Base-by-base conservation (phyloP, 495 filamentous ascomycete species). In the Lasiosphaeria hispida region DNA sequence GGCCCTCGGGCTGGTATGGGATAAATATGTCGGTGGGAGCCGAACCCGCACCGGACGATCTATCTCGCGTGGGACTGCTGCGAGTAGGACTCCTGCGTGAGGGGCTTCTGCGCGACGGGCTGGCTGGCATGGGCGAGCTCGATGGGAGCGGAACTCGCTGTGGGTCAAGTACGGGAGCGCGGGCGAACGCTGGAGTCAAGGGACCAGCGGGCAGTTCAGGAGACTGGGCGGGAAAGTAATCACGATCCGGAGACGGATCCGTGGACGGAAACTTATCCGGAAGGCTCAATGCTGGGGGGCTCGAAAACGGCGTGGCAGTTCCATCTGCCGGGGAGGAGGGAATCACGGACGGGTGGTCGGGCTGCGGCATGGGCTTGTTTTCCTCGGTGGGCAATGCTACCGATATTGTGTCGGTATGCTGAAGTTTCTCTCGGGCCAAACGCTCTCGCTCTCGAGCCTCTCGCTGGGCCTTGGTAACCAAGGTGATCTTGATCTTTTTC, bases 401-500 rank as follows among this genome's bases (percentile, higher is more conserved):
- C 9, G 64, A 44, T 10, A 69, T 52, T 19, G 62, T 53, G 15
- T 70, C 61, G 14, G 53, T 47, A 10, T 62, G 53, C 55, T 61
- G 60, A 33, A 66, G 55, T 44, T 71, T 69, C 11, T 70, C 72
- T 43, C 64, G 70, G 9, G 59, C 59, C 3, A 49, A 7, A 2
- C 64, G 62, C 57, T 71, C 69, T 43, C 67, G 67, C 38, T 76
- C 66, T 4, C 70, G 68, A 6, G 81, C 81, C 36, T 88, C 87
- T 53, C 86, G 80, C 64, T 90, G 86, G 55, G 90, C 85, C 19
- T 86, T 83, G 0, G 87, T 83, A 0, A 89, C 77, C 40, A 93
- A 76, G 42, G 85, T 89, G 47, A 95, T 76, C 63, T 87, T 92
- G 61, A 95, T 85, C 61, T 85, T 88, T 63, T 86, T 86, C 69